Evolutionary conservation across 169 alveolate species (phyloP).

Genomic region (Cyclospora cayetanensis): DNA sequence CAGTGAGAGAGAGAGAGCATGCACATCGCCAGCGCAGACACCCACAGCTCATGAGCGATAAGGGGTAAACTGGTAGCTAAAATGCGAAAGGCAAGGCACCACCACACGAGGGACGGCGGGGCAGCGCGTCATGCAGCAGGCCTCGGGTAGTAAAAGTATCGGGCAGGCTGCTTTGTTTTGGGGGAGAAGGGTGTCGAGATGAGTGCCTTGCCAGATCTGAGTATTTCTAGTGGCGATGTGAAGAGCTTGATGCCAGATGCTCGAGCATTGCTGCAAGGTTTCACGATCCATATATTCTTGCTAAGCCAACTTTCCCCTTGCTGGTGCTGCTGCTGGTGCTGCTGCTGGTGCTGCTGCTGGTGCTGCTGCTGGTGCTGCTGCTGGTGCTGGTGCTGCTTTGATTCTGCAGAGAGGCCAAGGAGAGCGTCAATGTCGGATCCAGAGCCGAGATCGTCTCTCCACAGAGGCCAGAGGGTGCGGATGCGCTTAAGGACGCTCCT

Average conservation of each 20-base stretch:
- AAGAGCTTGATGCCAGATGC: slow-evolving; percentile 59
- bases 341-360: not conserved
- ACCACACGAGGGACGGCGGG: no score
- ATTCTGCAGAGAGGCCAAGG: not conserved
- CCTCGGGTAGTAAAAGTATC: no score
- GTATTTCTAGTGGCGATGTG: slow-evolving; percentile 48
- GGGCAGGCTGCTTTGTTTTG: no score
- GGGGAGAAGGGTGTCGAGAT: no score
- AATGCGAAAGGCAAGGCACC: no score
- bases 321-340: not conserved
- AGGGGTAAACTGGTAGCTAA: no score
- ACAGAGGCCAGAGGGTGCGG: slow-evolving; percentile 4
- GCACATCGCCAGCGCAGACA: no score
- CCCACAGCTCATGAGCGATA: not conserved
- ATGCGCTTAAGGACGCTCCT: not conserved
- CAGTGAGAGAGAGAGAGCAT: not conserved
- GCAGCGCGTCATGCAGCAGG: no score
- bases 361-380: slow-evolving; percentile 36
- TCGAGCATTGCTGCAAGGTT: slow-evolving; percentile 59
- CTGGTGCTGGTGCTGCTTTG: slow-evolving; percentile 3
- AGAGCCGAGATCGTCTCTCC: slow-evolving; percentile 1
- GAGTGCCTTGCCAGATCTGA: slow-evolving; percentile 44
- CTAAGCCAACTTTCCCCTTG: no score
- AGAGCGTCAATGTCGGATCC: not conserved
- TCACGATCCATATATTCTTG: slow-evolving; percentile 61